These are phyloP conservation scores for Lactifluus rugatus DNA, from an alignment of 768 basidiomycete species.

Conservation along the genomic window DNA sequence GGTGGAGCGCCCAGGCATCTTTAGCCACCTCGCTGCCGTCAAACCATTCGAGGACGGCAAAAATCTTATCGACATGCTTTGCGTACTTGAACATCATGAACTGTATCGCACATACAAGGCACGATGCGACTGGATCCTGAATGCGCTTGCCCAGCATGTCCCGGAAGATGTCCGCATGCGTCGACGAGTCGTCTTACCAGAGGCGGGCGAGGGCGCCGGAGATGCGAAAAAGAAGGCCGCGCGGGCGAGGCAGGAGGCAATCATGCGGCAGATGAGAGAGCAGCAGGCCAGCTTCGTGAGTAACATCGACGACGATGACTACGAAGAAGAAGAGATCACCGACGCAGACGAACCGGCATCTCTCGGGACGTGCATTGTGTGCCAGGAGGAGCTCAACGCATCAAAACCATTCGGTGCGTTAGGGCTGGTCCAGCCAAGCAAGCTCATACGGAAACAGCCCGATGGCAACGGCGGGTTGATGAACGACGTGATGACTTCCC, in stretches of 20 bases:
- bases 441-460: slow-evolving; percentile 69
- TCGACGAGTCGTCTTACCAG: slow-evolving; percentile 35
- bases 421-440: slow-evolving; percentile 81
- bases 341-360: slow-evolving; percentile 41
- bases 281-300: slow-evolving; percentile 82
- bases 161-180: slow-evolving; percentile 46
- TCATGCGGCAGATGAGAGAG: slow-evolving; percentile 93
- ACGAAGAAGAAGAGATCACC: slow-evolving; percentile 53
- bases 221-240: slow-evolving; percentile 76
- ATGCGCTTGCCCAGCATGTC: slow-evolving; percentile 44
- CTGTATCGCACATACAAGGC: slow-evolving; percentile 58
- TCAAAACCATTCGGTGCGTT: slow-evolving; percentile 74
- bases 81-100: slow-evolving; percentile 67
- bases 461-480: slow-evolving; percentile 51
- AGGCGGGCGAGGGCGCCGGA: slow-evolving; percentile 39
- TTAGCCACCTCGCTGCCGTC: slow-evolving; percentile 47
- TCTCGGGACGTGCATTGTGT: slow-evolving; percentile 94
- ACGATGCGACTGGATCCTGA: slow-evolving; percentile 69
- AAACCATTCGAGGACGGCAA: slow-evolving; percentile 49
- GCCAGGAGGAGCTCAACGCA: slow-evolving; percentile 83
- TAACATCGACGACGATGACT: slow-evolving; percentile 65
- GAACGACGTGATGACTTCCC: slow-evolving; percentile 60
- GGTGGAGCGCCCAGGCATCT: slow-evolving; percentile 54
- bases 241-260: slow-evolving; percentile 82
- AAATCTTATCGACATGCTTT: slow-evolving; percentile 63